Conservation (phyloP, 2,329 filamentous ascomycete species). For the Aspergillus aculeatus region DNA sequence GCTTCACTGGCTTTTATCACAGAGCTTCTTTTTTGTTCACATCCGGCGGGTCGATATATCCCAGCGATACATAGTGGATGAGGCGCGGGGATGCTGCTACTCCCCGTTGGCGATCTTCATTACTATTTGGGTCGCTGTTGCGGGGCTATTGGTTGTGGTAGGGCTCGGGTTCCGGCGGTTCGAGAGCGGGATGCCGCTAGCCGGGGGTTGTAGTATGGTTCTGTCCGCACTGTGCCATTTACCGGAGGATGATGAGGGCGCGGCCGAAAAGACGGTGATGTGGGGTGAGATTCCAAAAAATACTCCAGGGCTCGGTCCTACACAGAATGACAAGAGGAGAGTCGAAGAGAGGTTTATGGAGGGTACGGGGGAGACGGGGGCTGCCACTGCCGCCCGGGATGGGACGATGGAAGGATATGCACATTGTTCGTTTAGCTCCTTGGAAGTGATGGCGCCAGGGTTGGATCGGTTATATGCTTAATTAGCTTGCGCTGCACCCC, state of each 20-base stretch:
- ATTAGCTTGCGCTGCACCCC: too few relatives aligned
- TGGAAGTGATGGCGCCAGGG: not conserved
- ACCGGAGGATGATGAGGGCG: not conserved
- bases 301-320: not conserved
- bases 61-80: not conserved
- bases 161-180: not conserved
- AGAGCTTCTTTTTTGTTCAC: slow-evolving; percentile 38
- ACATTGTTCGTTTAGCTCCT: not conserved
- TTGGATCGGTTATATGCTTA: not conserved
- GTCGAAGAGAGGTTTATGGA: too few relatives aligned
- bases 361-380: too few relatives aligned
- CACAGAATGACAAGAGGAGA: not conserved
- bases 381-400: too few relatives aligned
- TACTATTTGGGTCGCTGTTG: not conserved
- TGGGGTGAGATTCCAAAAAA: not conserved
- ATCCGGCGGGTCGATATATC: not conserved
- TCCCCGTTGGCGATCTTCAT: not conserved
- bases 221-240: not conserved
- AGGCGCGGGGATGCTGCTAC: not conserved
- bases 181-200: not conserved
- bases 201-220: not conserved
- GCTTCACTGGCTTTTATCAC: slow-evolving; percentile 51
- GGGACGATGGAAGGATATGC: not conserved
- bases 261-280: not conserved
- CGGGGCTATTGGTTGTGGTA: not conserved